Conservation (phyloP, 2,329 filamentous ascomycete species). For the Trichoderma polysporum region DNA sequence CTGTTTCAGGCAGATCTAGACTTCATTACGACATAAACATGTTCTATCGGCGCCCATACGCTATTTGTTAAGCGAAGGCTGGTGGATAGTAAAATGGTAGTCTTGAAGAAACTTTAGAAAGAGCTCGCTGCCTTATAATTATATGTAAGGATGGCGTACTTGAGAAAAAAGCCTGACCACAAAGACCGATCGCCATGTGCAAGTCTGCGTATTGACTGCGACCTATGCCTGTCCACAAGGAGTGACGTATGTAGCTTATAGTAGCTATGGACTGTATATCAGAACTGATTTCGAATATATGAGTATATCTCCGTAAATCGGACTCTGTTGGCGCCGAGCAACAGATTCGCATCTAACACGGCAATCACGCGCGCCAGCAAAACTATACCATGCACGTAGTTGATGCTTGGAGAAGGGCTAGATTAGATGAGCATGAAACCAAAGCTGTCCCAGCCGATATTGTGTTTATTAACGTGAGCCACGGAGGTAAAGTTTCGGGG, state of each 20-base stretch:
- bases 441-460: neutral
- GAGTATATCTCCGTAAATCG: neutral
- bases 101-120: too few species aligned
- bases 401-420: neutral
- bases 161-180: neutral
- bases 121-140: too few species aligned
- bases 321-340: neutral
- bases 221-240: neutral
- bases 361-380: neutral
- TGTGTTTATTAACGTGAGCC: neutral
- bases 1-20: conserved; percentile 2
- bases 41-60: neutral
- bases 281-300: neutral
- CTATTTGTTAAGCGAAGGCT: neutral
- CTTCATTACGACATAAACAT: neutral
- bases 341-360: neutral
- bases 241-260: neutral
- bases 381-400: neutral
- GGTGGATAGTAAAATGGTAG: too few species aligned
- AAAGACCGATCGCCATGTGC: neutral
- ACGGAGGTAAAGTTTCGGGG: neutral
- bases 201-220: neutral
- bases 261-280: neutral
- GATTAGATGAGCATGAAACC: neutral
- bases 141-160: too few species aligned